Evolutionary conservation across 208 protist species (phyloP).

Genomic region (Trypanosomatidae sp.): DNA sequence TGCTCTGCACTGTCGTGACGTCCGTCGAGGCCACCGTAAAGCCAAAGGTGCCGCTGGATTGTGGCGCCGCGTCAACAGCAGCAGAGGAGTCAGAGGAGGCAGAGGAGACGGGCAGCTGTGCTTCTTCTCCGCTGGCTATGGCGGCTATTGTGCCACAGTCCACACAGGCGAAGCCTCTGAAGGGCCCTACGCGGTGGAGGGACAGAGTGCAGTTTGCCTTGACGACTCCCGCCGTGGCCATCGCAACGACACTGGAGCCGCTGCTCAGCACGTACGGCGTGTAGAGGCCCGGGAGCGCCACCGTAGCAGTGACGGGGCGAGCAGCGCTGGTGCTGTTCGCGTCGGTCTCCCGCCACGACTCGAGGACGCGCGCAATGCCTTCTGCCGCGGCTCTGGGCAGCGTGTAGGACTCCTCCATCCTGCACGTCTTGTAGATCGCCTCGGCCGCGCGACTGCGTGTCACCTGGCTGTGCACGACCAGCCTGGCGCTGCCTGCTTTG

Average conservation of each 20-base stretch:
- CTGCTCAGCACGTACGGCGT: conserved; percentile 22
- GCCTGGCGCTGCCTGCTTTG: background rate
- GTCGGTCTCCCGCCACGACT: conserved; percentile 11
- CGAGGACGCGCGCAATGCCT: conserved; percentile 4
- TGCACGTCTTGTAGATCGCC: conserved; percentile 4
- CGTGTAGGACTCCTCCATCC: conserved; percentile 21
- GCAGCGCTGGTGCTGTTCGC: conserved; percentile 4
- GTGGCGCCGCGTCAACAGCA: background rate
- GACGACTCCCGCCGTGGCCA: background rate
- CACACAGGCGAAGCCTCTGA: conserved; percentile 14
- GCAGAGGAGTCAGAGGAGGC: background rate
- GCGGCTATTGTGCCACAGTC: conserved; percentile 1
- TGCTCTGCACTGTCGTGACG: conserved; percentile 31
- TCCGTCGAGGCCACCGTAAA: conserved; percentile 39
- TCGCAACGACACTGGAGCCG: background rate
- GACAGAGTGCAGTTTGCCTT: conserved; percentile 14
- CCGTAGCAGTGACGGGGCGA: background rate
- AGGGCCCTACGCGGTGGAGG: conserved; percentile 16
- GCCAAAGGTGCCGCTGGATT: background rate
- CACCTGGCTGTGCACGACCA: conserved; percentile 10
- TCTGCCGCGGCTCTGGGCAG: conserved; percentile 3
- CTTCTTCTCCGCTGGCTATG: background rate
- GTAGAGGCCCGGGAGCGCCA: conserved; percentile 19
- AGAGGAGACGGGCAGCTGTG: background rate
- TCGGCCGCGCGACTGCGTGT: conserved; percentile 19